These are phyloP conservation scores for Boletus pseudo-olivaceus DNA, from an alignment of 768 basidiomycete genomes.

Conservation along the genomic window DNA sequence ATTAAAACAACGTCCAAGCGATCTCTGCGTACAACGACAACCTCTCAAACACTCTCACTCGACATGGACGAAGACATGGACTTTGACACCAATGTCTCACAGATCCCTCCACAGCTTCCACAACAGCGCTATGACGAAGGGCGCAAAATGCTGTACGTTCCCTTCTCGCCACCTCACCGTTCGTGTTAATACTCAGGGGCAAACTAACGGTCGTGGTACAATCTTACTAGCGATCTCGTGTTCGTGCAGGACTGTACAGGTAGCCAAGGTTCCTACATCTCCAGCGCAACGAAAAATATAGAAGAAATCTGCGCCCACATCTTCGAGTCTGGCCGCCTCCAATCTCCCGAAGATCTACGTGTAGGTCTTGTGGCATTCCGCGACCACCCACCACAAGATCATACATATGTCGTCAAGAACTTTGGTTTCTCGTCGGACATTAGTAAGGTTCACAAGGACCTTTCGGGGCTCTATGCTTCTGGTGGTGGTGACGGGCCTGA, in stretches of 20 bases:
- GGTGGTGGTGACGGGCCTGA: constrained; percentile 96
- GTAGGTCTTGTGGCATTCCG: constrained; percentile 93
- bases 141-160: constrained; percentile 74
- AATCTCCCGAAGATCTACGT: constrained; percentile 79
- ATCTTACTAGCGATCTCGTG: constrained; percentile 70
- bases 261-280: constrained; percentile 84
- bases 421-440: constrained; percentile 95
- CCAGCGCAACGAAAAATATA: constrained; percentile 96
- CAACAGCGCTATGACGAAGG: constrained; percentile 36
- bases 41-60: not conserved
- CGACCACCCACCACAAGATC: constrained; percentile 97
- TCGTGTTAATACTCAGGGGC: constrained; percentile 7
- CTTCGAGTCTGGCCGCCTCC: constrained; percentile 90
- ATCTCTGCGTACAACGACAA: constrained; percentile 9
- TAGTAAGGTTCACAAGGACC: constrained; percentile 75
- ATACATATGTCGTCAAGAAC: constrained; percentile 89
- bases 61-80: constrained; percentile 83
- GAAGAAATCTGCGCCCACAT: constrained; percentile 93
- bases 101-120: constrained; percentile 32
- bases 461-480: constrained; percentile 81
- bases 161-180: not conserved
- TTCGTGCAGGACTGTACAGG: constrained; percentile 97
- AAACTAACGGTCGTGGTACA: constrained; percentile 12
- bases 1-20: constrained; percentile 11
- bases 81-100: constrained; percentile 44